Conservation (phyloP, 2,329 filamentous ascomycete genomes). For the Aspergillus neotritici region DNA sequence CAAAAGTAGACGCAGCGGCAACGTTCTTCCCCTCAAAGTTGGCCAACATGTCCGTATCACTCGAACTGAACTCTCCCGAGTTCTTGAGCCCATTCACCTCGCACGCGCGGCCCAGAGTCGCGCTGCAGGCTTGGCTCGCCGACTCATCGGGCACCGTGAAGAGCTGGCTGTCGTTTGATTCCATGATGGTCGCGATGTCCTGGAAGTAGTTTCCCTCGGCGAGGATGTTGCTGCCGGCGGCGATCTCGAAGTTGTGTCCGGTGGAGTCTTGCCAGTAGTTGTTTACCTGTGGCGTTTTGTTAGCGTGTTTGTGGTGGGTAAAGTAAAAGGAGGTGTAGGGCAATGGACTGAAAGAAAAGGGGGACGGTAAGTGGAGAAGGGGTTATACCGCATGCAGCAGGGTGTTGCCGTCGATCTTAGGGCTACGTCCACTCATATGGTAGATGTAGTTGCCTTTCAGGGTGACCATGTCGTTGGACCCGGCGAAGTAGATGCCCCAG, state of each 20-base stretch:
- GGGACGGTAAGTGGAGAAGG: no score
- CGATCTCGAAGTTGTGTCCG: slow-evolving; percentile 55
- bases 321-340: background rate
- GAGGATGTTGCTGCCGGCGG: slow-evolving; percentile 42
- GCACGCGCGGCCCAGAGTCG: slow-evolving; percentile 47
- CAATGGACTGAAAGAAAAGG: no score
- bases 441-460: slow-evolving; percentile 58
- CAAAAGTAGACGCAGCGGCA: slow-evolving; percentile 40
- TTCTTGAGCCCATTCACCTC: slow-evolving; percentile 47
- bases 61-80: slow-evolving; percentile 30
- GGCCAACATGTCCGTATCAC: slow-evolving; percentile 46
- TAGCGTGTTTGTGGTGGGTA: background rate
- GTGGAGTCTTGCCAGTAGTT: slow-evolving; percentile 55
- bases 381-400: slow-evolving; percentile 49
- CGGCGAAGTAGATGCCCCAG: slow-evolving; percentile 55
- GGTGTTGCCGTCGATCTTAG: slow-evolving; percentile 53
- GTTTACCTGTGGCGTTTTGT: slow-evolving; percentile 34
- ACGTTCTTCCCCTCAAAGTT: slow-evolving; percentile 52
- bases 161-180: slow-evolving; percentile 35
- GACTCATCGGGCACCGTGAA: slow-evolving; percentile 34
- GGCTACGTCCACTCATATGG: slow-evolving; percentile 52
- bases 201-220: slow-evolving; percentile 57
- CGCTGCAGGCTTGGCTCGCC: slow-evolving; percentile 40
- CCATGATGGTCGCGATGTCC: slow-evolving; percentile 45
- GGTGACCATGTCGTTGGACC: slow-evolving; percentile 52